These are phyloP conservation scores for Paraleonurus japonicus DNA, from an alignment of 257 asterid genomes.

Conservation along the genomic window DNA sequence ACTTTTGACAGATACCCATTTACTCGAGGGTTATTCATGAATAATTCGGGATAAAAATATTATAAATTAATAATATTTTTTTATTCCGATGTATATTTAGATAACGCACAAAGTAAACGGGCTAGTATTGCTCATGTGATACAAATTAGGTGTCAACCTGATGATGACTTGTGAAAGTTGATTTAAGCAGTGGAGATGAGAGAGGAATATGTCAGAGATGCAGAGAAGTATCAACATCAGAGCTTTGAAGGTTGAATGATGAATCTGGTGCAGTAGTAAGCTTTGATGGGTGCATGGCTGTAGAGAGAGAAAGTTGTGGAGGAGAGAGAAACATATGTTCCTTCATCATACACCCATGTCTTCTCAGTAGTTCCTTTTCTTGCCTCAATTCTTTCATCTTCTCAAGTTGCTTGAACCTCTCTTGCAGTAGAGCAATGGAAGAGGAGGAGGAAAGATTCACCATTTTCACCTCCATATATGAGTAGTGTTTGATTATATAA, in stretches of 20 bases:
- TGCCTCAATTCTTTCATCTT: slow-evolving; percentile 48
- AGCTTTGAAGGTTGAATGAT: slow-evolving; percentile 9
- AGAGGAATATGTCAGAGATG: slow-evolving; percentile 25
- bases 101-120: too few relatives aligned
- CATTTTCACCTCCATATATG: slow-evolving; percentile 15
- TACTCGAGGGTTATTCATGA: too few relatives aligned
- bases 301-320: slow-evolving; percentile 40
- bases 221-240: slow-evolving; percentile 47
- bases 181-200: too few relatives aligned
- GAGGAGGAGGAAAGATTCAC: slow-evolving; percentile 18
- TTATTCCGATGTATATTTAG: too few relatives aligned
- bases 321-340: slow-evolving; percentile 4
- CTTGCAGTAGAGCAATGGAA: slow-evolving; percentile 53
- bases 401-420: slow-evolving; percentile 45
- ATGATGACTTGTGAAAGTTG: too few relatives aligned
- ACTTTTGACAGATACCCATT: too few relatives aligned
- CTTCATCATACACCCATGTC: too few relatives aligned
- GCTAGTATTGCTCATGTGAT: too few relatives aligned
- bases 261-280: slow-evolving; percentile 7
- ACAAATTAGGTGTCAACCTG: too few relatives aligned
- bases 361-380: slow-evolving; percentile 34
- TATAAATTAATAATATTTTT: too few relatives aligned
- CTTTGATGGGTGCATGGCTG: slow-evolving; percentile 24
- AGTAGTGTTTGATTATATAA: too few relatives aligned
- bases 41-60: too few relatives aligned